Conservation (phyloP, 2,329 filamentous ascomycete species). For the Trichothecium roseum region DNA sequence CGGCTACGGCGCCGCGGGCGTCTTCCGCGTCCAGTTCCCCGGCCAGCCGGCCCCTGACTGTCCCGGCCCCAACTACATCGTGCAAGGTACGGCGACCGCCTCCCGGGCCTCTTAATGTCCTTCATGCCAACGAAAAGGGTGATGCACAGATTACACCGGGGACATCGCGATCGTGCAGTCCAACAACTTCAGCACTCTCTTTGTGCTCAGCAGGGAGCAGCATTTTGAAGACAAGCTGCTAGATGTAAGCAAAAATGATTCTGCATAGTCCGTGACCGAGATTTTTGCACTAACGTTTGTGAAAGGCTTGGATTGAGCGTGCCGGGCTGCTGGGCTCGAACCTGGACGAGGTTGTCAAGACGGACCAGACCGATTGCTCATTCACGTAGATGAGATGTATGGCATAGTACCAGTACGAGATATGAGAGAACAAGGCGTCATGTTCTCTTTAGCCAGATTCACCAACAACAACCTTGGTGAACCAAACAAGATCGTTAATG, state of each 20-base stretch:
- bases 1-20: conserved; percentile 16
- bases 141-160: conserved; percentile 14
- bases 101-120: not conserved
- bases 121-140: not conserved
- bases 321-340: conserved; percentile 14
- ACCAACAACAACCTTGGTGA: too few species aligned
- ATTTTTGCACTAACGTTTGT: not conserved
- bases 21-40: conserved; percentile 19
- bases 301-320: conserved; percentile 14
- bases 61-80: conserved; percentile 21
- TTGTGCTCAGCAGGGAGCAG: conserved; percentile 20
- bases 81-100: conserved; percentile 13
- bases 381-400: conserved; percentile 10
- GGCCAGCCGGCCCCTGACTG: conserved; percentile 16
- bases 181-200: conserved; percentile 20
- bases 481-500: too few species aligned
- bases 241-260: conserved; percentile 12
- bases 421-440: too few species aligned
- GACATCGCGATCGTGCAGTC: conserved; percentile 21
- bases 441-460: too few species aligned
- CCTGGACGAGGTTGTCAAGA: conserved; percentile 15
- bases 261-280: not conserved
- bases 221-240: conserved; percentile 14
- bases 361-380: conserved; percentile 13
- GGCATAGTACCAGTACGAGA: too few species aligned